phyloP scores from a whole-genome alignment of 148 eudicot species.

The Arbutus unedo region DNA sequence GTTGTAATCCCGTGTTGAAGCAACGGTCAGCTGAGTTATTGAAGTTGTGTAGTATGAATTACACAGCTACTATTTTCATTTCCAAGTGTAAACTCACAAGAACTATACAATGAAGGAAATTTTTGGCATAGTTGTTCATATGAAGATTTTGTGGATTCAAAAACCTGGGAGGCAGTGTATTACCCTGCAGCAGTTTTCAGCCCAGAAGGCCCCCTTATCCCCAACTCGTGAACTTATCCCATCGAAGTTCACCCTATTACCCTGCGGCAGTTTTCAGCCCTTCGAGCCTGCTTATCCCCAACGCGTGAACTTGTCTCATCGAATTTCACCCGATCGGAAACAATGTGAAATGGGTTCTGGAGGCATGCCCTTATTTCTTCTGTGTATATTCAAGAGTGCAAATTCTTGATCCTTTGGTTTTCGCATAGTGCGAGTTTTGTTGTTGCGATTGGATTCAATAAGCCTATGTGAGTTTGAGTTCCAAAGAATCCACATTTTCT shows the following conservation, averaged over 20 bases:
- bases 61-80: conserved; percentile 62
- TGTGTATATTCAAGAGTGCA: conserved; percentile 5
- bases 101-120: conserved; percentile 56
- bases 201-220: background rate
- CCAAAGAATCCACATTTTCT: background rate
- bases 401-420: background rate
- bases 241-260: background rate
- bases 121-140: conserved; percentile 2
- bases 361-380: background rate
- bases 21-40: conserved; percentile 78
- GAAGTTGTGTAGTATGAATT: conserved; percentile 82
- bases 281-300: background rate
- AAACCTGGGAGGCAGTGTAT: background rate
- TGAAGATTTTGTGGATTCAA: background rate
- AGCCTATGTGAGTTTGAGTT: conserved; percentile 5
- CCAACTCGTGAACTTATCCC: background rate
- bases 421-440: background rate
- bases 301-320: background rate
- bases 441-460: background rate
- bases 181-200: background rate
- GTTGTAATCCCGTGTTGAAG: conserved; percentile 68
- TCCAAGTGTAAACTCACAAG: conserved; percentile 93
- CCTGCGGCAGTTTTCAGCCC: background rate
- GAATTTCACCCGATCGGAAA: background rate
- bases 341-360: conserved; percentile 1